These are phyloP conservation scores for Zygosaccharomyces sapae DNA, from an alignment of 1,139 yeast genomes.

Conservation along the genomic window DNA sequence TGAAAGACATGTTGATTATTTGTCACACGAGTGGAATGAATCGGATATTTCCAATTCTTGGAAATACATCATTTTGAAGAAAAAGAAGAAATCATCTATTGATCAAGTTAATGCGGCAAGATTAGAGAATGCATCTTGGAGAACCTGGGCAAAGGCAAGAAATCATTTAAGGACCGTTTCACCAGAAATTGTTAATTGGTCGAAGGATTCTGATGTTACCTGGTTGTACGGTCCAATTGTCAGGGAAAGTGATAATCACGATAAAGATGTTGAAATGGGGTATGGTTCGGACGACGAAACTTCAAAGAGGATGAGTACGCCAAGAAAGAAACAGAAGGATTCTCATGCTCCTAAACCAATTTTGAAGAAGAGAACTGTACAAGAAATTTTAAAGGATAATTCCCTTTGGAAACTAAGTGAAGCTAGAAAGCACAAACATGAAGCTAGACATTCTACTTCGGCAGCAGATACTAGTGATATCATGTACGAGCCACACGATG, in stretches of 20 bases:
- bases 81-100: conserved; percentile 44
- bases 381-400: conserved; percentile 51
- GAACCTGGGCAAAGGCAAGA: conserved; percentile 82
- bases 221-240: conserved; percentile 70
- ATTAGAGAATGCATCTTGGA: conserved; percentile 77
- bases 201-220: conserved; percentile 73
- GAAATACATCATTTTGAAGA: conserved; percentile 82
- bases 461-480: conserved; percentile 27
- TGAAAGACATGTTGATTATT: conserved; percentile 84
- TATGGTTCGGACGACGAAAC: conserved; percentile 41
- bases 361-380: conserved; percentile 71
- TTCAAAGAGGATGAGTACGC: conserved; percentile 25
- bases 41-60: conserved; percentile 88
- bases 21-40: conserved; percentile 95
- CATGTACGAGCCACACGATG: conserved; percentile 14
- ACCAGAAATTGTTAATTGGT: conserved; percentile 75
- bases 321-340: conserved; percentile 21
- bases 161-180: conserved; percentile 61
- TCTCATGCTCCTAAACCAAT: conserved; percentile 55
- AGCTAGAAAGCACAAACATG: conserved; percentile 34
- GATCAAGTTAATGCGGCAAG: conserved; percentile 64
- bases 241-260: conserved; percentile 30
- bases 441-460: conserved; percentile 25
- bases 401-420: conserved; percentile 36
- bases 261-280: conserved; percentile 15